phyloP scores from a whole-genome alignment of 1,139 yeast genomes.

The Lodderomyces orthopsilosis region DNA sequence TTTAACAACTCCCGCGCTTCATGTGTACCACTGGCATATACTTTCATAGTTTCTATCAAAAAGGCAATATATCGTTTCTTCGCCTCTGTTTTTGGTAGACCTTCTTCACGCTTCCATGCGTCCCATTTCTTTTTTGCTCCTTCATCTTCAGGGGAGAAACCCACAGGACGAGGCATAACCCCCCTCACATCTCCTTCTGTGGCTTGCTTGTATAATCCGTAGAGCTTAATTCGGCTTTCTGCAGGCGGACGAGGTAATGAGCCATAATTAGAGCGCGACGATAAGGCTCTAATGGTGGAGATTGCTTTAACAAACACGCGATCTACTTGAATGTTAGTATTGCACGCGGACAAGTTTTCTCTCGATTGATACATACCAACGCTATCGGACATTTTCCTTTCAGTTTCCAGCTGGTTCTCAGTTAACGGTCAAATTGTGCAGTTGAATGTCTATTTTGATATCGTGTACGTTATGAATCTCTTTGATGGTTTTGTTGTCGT shows the following conservation, averaged over 20 bases:
- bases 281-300: slow-evolving; percentile 69
- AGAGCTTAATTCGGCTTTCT: slow-evolving; percentile 63
- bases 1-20: slow-evolving; percentile 65
- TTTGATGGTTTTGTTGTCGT: background rate
- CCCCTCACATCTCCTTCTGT: slow-evolving; percentile 81
- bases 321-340: slow-evolving; percentile 34
- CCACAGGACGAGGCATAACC: slow-evolving; percentile 63
- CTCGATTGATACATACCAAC: slow-evolving; percentile 14
- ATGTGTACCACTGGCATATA: slow-evolving; percentile 64
- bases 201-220: slow-evolving; percentile 85
- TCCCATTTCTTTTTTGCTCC: slow-evolving; percentile 78
- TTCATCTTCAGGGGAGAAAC: slow-evolving; percentile 58
- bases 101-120: slow-evolving; percentile 79
- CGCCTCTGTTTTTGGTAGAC: slow-evolving; percentile 69
- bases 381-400: slow-evolving; percentile 14
- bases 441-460: background rate
- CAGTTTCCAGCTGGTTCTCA: background rate
- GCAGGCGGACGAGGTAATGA: slow-evolving; percentile 80
- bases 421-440: background rate
- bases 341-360: background rate
- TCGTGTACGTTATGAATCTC: background rate
- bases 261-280: slow-evolving; percentile 67
- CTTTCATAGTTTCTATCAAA: slow-evolving; percentile 69
- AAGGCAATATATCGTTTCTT: slow-evolving; percentile 66
- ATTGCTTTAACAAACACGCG: slow-evolving; percentile 81